Base-by-base conservation (phyloP, 129 eudicot genomes). In the Logfia minima region DNA sequence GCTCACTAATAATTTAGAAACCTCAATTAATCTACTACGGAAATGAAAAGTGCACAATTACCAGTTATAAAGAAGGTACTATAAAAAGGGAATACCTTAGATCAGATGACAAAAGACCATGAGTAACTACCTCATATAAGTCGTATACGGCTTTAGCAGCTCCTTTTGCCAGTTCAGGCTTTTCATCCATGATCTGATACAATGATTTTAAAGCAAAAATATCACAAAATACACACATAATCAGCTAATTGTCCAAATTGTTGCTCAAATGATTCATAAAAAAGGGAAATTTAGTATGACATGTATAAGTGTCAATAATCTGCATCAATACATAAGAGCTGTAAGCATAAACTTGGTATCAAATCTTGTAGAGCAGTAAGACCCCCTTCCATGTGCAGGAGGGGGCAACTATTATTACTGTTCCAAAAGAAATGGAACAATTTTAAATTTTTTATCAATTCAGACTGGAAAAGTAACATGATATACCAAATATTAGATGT, bases 111-210 rank as follows among this genome's bases (percentile, higher is more conserved):
- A 91, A 84, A 58, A 94, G 81, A 34, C 84, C 93, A 77, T 87
- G 99, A 10, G 96, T 89, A 83, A 94, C 97, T 10, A 91, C 98
- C 59, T 94, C 92, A 80, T 94, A 89, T n/a, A 94, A 62, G 75
- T 89, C 99, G 79, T 78, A 86, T 32, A 94, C 79, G 68, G 99
- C 99, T 63, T 91, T 91, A 62, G 96, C 92, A 80, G 99, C 97
- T 73, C 99, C 99, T 86, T 87, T 89, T 78, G 96, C 96, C 28
- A 87, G 96, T 83, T 83, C 85, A 37, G 96, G 88, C 41, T 88
- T 85, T 77, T 90, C 96, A 68, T 89, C 85, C 53, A 87, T 89
- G 75, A 80, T 89, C 98, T 93, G 72, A 66, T 71, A 74, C 43
- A 56, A 63, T 3, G 37, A 53, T 35, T 29, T 66, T 66, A 11